Evolutionary conservation across 2,329 filamentous ascomycete genomes (phyloP), one percentile per base, ranked within the genome.

Genomic region (Celoporthe dispersa): DNA sequence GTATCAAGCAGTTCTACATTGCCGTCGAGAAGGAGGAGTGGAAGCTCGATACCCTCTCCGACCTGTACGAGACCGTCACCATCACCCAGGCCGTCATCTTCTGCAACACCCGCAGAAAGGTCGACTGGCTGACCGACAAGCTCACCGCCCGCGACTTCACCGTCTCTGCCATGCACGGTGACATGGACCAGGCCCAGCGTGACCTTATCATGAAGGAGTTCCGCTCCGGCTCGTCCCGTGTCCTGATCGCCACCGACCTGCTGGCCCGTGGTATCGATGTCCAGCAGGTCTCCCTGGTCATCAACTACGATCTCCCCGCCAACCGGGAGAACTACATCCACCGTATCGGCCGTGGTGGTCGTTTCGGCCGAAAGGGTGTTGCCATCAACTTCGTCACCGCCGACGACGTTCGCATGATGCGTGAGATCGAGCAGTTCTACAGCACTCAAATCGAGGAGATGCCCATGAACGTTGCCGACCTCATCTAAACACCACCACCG

Each of bases 261-360:
- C 97, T 95, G 94, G 96, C 96, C 69, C 92, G 96, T 80, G 96
- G 96, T 84, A 99, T 99, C 82, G 96, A 99, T 79, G 96, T 99
- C 64, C 96, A 99, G 83, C 96, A 99, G 81, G 96, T 99, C 76
- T 97, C 93, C 72, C 85, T 99, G 78, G 96, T 99, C 73, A 99
- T 99, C 87, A 99, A 99, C 86, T 99, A 99, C 82, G 96, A 99
- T 80, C 86, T 99, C 71, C 96, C 96, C 3, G 96, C 92, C 83
- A 98, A 99, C 83, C 94, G 96, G 87, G 96, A 99, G 84, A 99
- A 99, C 85, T 99, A 99, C 83, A 98, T 99, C 81, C 96, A 99
- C 85, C 92, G 96, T 76, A 99, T 99, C 77, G 96, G 96, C 79
- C 91, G 96, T 79, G 96, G 93, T 79, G 96, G 96, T 76, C 90